phyloP scores from a whole-genome alignment of 192 early-diverging fungal species.

The Backusella liffmaniae region DNA sequence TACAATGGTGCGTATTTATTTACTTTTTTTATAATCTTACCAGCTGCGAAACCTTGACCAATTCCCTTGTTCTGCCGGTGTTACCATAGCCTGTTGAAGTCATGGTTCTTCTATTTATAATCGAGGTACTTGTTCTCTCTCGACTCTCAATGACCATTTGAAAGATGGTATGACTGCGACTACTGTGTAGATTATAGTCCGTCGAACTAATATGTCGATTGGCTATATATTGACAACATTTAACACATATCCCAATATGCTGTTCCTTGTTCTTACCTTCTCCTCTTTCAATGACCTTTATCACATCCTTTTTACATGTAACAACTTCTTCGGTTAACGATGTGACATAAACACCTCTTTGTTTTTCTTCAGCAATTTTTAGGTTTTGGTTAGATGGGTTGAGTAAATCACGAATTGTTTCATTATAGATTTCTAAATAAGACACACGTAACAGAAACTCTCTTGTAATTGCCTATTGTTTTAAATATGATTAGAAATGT shows the following conservation, averaged over 20 bases:
- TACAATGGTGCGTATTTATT: background rate
- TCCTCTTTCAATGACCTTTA: slow-evolving; percentile 72
- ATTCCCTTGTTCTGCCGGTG: slow-evolving; percentile 7
- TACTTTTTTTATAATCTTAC: slow-evolving; percentile 16
- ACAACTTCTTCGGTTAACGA: slow-evolving; percentile 76
- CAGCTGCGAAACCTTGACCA: slow-evolving; percentile 42
- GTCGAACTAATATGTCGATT: slow-evolving; percentile 90
- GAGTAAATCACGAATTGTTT: slow-evolving; percentile 87
- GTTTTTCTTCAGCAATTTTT: slow-evolving; percentile 78
- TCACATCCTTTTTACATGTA: slow-evolving; percentile 66
- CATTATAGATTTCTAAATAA: slow-evolving; percentile 99
- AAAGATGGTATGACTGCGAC: slow-evolving; percentile 95
- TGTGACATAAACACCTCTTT: slow-evolving; percentile 70
- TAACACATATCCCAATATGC: too few relatives aligned
- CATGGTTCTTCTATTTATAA: background rate
- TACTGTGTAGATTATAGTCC: slow-evolving; percentile 89
- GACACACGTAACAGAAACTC: slow-evolving; percentile 94
- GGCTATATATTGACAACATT: slow-evolving; percentile 24
- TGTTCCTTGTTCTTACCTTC: slow-evolving; percentile 48
- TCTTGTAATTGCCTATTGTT: slow-evolving; percentile 55
- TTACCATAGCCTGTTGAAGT: background rate
- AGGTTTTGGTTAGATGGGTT: slow-evolving; percentile 80
- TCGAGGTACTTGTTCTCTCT: slow-evolving; percentile 46
- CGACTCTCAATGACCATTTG: slow-evolving; percentile 88
- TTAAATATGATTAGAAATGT: background rate